phyloP scores from a whole-genome alignment of 2,329 filamentous ascomycete genomes.

The Ophiocordyceps australis region DNA sequence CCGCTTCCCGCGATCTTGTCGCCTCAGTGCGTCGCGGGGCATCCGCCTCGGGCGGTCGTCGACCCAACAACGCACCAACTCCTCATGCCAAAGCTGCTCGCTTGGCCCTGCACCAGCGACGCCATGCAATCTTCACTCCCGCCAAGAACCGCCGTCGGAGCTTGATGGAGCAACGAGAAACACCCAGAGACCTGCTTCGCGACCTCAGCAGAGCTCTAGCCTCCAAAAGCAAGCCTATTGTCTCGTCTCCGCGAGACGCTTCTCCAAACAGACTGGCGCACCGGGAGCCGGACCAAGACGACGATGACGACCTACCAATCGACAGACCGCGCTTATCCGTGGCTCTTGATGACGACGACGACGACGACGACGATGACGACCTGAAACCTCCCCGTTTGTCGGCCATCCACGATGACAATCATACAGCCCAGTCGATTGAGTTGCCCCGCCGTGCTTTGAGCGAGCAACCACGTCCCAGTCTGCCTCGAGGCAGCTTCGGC shows the following conservation, averaged over 20 bases:
- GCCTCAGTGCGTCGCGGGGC: constrained; percentile 21
- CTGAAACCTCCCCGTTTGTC: constrained; percentile 34
- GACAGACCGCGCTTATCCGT: constrained; percentile 36
- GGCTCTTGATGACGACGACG: constrained; percentile 19
- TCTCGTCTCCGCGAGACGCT: constrained; percentile 20
- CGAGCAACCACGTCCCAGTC: constrained; percentile 22
- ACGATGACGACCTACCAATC: constrained; percentile 31
- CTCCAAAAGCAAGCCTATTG: constrained; percentile 22
- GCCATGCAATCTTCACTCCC: constrained; percentile 40
- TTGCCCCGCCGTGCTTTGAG: constrained; percentile 32
- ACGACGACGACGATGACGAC: constrained; percentile 29
- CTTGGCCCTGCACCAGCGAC: constrained; percentile 37
- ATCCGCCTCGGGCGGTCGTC: constrained; percentile 23
- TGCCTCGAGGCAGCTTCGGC: constrained; percentile 34
- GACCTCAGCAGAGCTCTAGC: constrained; percentile 36
- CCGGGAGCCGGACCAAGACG: constrained; percentile 22
- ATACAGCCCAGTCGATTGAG: constrained; percentile 41
- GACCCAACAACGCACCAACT: constrained; percentile 26
- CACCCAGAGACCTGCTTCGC: constrained; percentile 32
- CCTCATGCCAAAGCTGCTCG: constrained; percentile 44
- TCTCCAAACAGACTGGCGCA: too few relatives aligned
- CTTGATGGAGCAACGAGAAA: constrained; percentile 34
- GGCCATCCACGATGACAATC: constrained; percentile 38
- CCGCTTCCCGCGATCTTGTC: constrained; percentile 14
- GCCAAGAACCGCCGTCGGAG: constrained; percentile 40